Evolutionary conservation across 495 filamentous ascomycete genomes (phyloP), one percentile per base, ranked within the genome.

Genomic region (Penicillium steckii): DNA sequence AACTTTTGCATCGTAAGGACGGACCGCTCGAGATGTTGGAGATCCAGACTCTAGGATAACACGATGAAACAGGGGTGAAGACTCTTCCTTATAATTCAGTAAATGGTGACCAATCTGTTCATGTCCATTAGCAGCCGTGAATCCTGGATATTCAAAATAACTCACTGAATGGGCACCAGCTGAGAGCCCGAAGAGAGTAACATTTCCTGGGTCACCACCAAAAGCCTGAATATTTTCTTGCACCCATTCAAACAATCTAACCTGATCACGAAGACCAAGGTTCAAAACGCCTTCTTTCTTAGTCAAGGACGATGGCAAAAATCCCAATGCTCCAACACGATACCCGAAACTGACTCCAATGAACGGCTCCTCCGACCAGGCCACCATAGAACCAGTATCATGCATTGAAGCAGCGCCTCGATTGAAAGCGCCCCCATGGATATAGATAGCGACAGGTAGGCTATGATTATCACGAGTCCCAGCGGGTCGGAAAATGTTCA

Each of bases 1-100:
- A n/a, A 85, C 67, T 1, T 73, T 70, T 19, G 83, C 77, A 47
- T 78, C 70, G 46, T 78, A 77, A 12, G 74, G 70, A 32, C 80
- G 79, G 13, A 83, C 76, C 8, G 80, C 80, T 23, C 85, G 78
- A n/a, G 84, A 82, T 2, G 79, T 81, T 8, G 82, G 69, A 2
- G 77, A 78, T 29, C 85, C 85, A 2, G 83, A 86, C 61, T 88
- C 84, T 12, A 88, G 66, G 46, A 87, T 81, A 4, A 77, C 83
- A 53, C 80, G 82, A 50, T 80, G 74, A 52, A 87, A 86, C n/a
- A 83, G 74, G 3, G 65, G 61, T 0, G 50, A 8, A 4, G 61
- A 46, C 2, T 57, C 41, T 6, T 66, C 57, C 8, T 62, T 63
- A 45, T 80, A 75, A 43, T 80, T 76, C 57, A 86, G 76, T 29